Evolutionary conservation across 2,329 filamentous ascomycete species (phyloP).

Genomic region (Exophiala aquamarina): DNA sequence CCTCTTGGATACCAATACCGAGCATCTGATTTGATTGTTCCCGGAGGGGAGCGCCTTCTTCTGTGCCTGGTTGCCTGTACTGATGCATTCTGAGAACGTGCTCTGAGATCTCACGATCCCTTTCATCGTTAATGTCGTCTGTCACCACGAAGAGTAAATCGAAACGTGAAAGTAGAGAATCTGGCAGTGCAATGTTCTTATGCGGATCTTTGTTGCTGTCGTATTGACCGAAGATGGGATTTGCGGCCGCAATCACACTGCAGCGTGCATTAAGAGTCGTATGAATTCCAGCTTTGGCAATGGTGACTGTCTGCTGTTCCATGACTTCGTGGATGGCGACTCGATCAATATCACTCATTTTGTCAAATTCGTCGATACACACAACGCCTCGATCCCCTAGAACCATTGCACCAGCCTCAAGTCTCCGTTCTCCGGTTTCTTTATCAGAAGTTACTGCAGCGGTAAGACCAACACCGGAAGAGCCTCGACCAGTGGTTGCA

Average conservation of each 20-base stretch:
- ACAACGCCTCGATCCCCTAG: slow-evolving; percentile 95
- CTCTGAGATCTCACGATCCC: slow-evolving; percentile 89
- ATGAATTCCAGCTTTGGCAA: slow-evolving; percentile 97
- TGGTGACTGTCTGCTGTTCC: slow-evolving; percentile 99
- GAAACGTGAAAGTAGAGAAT: slow-evolving; percentile 96
- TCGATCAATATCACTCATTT: slow-evolving; percentile 98
- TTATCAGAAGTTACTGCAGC: slow-evolving; percentile 96
- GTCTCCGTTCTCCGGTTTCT: slow-evolving; percentile 89
- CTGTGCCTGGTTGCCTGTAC: slow-evolving; percentile 86
- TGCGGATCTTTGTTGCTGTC: slow-evolving; percentile 98
- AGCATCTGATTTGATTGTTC: slow-evolving; percentile 83
- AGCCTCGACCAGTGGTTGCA: slow-evolving; percentile 93
- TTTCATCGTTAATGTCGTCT: slow-evolving; percentile 93
- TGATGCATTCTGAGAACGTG: slow-evolving; percentile 97
- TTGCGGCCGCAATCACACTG: slow-evolving; percentile 93
- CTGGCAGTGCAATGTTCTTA: slow-evolving; percentile 95
- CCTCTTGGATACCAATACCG: slow-evolving; percentile 79
- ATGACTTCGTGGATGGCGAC: slow-evolving; percentile 99
- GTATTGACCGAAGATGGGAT: slow-evolving; percentile 97
- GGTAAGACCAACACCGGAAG: slow-evolving; percentile 95
- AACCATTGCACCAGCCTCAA: slow-evolving; percentile 98
- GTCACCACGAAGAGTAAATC: slow-evolving; percentile 97
- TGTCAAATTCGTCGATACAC: slow-evolving; percentile 99
- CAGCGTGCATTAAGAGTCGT: slow-evolving; percentile 95
- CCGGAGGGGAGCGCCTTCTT: slow-evolving; percentile 91